Evolutionary conservation across 176 grass and related monocot species (phyloP).

Genomic region (Dactylis glomerata): DNA sequence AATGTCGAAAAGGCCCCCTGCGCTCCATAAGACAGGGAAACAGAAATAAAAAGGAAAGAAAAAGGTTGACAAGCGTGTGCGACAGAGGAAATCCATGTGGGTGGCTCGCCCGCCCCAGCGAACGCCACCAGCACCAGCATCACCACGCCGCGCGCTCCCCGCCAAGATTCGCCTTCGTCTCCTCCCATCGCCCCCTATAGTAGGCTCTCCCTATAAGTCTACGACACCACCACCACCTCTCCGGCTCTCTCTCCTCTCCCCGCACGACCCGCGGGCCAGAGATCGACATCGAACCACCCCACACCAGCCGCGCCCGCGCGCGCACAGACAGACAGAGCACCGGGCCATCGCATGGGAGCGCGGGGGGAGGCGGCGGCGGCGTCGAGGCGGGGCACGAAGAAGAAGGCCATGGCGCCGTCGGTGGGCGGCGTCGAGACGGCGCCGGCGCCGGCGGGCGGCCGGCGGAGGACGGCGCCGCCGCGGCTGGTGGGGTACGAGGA

Average conservation of each 20-base stretch:
- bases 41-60: not conserved
- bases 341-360: conserved; percentile 32
- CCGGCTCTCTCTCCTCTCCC: not conserved
- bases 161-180: conserved; percentile 42
- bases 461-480: conserved; percentile 1
- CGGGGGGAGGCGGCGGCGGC: conserved; percentile 22
- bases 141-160: conserved; percentile 29
- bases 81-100: conserved; percentile 25
- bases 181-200: not conserved
- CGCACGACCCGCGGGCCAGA: conserved; percentile 3
- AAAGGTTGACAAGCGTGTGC: not conserved
- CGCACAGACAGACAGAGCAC: not conserved
- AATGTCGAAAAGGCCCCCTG: not conserved
- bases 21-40: not conserved
- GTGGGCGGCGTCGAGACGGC: not conserved
- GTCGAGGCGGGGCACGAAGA: conserved; percentile 9
- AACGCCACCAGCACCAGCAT: not conserved
- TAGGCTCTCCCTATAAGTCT: not conserved
- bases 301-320: not conserved
- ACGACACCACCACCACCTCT: not conserved
- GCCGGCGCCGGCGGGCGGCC: not conserved
- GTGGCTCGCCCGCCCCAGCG: not conserved
- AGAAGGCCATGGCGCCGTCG: conserved; percentile 14
- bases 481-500: conserved; percentile 81
- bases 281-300: not conserved